phyloP scores from a whole-genome alignment of 2,329 filamentous ascomycete species.

The Podosphaera leucotricha region DNA sequence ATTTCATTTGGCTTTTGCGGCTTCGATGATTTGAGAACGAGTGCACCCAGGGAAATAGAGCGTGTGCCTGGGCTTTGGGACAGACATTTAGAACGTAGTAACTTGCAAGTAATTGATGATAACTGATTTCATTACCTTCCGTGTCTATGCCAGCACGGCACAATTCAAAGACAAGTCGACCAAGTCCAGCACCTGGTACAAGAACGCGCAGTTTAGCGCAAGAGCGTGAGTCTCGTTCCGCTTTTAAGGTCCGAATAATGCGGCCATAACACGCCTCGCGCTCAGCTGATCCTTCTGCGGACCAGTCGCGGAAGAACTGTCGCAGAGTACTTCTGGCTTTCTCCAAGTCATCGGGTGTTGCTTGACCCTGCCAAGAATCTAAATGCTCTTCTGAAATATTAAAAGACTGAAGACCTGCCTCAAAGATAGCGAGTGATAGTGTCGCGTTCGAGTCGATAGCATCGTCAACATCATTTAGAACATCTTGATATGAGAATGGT shows the following conservation, averaged over 20 bases:
- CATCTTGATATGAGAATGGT: constrained; percentile 64
- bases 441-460: constrained; percentile 77
- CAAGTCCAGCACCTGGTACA: constrained; percentile 75
- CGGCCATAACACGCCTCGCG: constrained; percentile 55
- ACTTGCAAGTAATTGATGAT: constrained; percentile 81
- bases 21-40: constrained; percentile 67
- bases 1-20: constrained; percentile 49
- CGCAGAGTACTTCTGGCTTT: constrained; percentile 83
- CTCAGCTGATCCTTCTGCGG: constrained; percentile 49
- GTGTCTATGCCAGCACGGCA: constrained; percentile 46
- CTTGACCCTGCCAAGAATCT: constrained; percentile 36
- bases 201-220: constrained; percentile 29
- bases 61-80: constrained; percentile 34
- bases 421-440: constrained; percentile 56
- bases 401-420: constrained; percentile 44
- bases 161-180: constrained; percentile 72
- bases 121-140: constrained; percentile 91
- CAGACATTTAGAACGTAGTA: constrained; percentile 52
- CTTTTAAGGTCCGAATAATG: constrained; percentile 39
- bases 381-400: constrained; percentile 17
- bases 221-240: constrained; percentile 18
- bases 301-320: constrained; percentile 93
- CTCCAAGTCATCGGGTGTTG: constrained; percentile 54
- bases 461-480: constrained; percentile 55
- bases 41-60: constrained; percentile 65